phyloP scores from a whole-genome alignment of 495 filamentous ascomycete genomes.

The Achaetomiella virescens region DNA sequence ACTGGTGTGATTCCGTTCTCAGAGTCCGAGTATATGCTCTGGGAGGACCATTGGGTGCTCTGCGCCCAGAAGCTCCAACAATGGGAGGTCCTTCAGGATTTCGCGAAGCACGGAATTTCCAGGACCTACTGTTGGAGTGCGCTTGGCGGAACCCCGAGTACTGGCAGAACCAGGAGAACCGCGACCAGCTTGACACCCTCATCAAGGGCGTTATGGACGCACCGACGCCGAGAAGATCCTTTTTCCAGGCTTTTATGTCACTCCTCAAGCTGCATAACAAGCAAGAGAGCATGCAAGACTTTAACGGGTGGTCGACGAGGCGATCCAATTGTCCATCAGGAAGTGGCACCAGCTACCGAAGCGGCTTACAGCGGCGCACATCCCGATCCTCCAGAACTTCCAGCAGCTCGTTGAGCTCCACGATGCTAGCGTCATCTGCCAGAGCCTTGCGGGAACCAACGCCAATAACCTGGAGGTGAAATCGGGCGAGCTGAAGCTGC shows the following conservation, averaged over 20 bases:
- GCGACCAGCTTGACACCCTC: conserved; percentile 80
- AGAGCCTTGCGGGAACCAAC: conserved; percentile 78
- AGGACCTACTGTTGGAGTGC: conserved; percentile 91
- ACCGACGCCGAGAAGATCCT: conserved; percentile 83
- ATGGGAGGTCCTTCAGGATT: conserved; percentile 95
- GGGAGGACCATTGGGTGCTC: conserved; percentile 98
- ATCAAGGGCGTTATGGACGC: conserved; percentile 97
- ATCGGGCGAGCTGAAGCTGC: conserved; percentile 89
- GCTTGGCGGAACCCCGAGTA: conserved; percentile 90
- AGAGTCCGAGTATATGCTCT: conserved; percentile 94
- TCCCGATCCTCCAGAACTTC: conserved; percentile 93
- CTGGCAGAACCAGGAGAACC: conserved; percentile 78
- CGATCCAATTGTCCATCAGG: conserved; percentile 89
- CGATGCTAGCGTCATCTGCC: conserved; percentile 92
- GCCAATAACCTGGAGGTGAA: conserved; percentile 83
- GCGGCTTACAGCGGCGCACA: conserved; percentile 90
- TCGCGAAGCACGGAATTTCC: conserved; percentile 97
- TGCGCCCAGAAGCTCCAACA: conserved; percentile 98
- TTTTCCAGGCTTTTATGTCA: conserved; percentile 98
- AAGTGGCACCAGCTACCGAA: conserved; percentile 97
- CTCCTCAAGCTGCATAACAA: conserved; percentile 88
- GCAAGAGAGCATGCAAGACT: conserved; percentile 71
- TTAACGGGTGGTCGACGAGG: conserved; percentile 88
- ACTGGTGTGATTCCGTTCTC: conserved; percentile 92
- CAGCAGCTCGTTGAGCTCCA: conserved; percentile 98